Conservation (phyloP, 345 rosid species). For the Euphorbia peplus region DNA sequence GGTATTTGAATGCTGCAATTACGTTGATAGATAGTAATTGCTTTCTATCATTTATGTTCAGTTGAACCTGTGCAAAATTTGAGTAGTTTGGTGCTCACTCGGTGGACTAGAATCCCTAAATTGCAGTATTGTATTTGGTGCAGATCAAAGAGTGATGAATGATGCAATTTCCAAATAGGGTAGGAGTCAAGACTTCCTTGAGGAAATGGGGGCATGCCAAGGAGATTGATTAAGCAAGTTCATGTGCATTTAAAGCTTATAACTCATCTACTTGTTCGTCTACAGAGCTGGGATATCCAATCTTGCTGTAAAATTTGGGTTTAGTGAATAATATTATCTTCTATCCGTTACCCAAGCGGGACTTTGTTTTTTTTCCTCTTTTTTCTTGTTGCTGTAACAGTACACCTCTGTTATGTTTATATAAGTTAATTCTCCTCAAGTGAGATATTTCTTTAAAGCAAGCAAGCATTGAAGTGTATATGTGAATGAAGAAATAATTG, state of each 20-base stretch:
- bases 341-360: not conserved
- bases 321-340: slow-evolving; percentile 1
- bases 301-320: slow-evolving; percentile 12
- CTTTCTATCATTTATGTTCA: not conserved
- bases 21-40: not conserved
- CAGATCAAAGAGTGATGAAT: slow-evolving; percentile 49
- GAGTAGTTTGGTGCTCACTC: not conserved
- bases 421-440: not conserved
- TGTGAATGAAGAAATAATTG: slow-evolving; percentile 14
- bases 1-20: not conserved
- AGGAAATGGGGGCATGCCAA: not conserved
- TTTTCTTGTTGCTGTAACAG: not conserved
- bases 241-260: not conserved
- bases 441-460: not conserved
- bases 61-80: not conserved
- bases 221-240: slow-evolving; percentile 3
- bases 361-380: no score
- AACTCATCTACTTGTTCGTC: not conserved
- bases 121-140: slow-evolving; percentile 10
- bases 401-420: not conserved
- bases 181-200: not conserved
- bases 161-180: slow-evolving; percentile 6
- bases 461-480: slow-evolving; percentile 14
- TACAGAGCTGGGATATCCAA: slow-evolving; percentile 7
- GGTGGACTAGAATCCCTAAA: not conserved